These are phyloP conservation scores for Suillus subluteus DNA, from an alignment of 768 basidiomycete species.

Conservation along the genomic window DNA sequence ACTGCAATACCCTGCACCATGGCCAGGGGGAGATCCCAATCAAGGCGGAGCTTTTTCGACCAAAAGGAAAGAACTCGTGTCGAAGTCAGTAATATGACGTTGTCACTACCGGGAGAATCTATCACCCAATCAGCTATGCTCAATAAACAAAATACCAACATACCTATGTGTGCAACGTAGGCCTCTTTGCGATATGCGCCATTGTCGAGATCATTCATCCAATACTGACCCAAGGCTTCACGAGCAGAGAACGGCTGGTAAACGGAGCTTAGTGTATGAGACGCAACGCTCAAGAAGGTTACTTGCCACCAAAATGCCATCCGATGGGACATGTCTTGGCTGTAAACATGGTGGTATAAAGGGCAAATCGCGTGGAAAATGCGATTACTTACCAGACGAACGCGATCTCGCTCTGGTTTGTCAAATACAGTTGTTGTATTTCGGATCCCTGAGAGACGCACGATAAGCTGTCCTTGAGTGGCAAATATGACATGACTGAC, in stretches of 20 bases:
- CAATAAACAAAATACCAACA: conserved; percentile 27
- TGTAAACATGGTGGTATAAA: conserved; percentile 30
- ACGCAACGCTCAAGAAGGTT: not conserved
- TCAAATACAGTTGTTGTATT: conserved; percentile 99
- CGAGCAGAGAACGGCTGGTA: conserved; percentile 83
- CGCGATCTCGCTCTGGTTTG: conserved; percentile 84
- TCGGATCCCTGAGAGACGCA: conserved; percentile 71
- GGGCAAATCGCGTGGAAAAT: not conserved
- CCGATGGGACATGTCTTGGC: conserved; percentile 85
- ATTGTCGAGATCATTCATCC: conserved; percentile 94
- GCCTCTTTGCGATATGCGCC: conserved; percentile 82
- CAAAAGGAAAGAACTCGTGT: conserved; percentile 81
- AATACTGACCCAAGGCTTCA: conserved; percentile 93
- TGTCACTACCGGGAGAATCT: conserved; percentile 83
- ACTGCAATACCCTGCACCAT: conserved; percentile 87
- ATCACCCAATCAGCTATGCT: conserved; percentile 18
- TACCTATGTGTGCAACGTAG: conserved; percentile 93
- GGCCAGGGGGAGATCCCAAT: conserved; percentile 91
- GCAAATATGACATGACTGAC: conserved; percentile 38
- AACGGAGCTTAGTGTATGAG: conserved; percentile 2
- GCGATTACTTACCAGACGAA: conserved; percentile 62
- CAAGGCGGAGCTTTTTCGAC: conserved; percentile 80
- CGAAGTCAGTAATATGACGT: conserved; percentile 78
- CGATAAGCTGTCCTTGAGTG: conserved; percentile 5
- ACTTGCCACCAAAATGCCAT: conserved; percentile 85